Evolutionary conservation across 805 yeast species (phyloP).

Genomic region (Ogataea allantospora): DNA sequence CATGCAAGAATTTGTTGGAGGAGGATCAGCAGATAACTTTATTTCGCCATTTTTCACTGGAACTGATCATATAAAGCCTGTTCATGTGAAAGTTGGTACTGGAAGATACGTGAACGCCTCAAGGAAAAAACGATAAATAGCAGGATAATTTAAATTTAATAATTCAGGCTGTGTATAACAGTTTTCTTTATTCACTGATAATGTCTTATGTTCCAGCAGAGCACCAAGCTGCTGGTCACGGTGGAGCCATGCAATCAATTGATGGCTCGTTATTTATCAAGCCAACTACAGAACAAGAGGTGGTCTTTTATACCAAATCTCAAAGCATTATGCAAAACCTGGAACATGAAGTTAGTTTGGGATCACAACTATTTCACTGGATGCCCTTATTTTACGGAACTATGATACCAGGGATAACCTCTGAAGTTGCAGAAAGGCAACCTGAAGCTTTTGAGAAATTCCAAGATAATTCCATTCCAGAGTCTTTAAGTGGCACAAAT

Average conservation of each 20-base stretch:
- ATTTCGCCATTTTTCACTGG: slow-evolving; percentile 83
- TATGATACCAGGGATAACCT: slow-evolving; percentile 44
- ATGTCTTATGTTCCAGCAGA: slow-evolving; percentile 36
- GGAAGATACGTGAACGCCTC: slow-evolving; percentile 70
- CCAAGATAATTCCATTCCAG: slow-evolving; percentile 5
- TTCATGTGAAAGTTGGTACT: slow-evolving; percentile 78
- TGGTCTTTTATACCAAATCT: slow-evolving; percentile 62
- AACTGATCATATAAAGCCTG: slow-evolving; percentile 46
- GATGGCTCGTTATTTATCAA: slow-evolving; percentile 74
- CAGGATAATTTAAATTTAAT: background rate
- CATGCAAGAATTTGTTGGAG: slow-evolving; percentile 87
- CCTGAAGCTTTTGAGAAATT: slow-evolving; percentile 11
- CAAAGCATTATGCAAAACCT: slow-evolving; percentile 16
- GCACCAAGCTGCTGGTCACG: slow-evolving; percentile 93
- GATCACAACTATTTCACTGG: slow-evolving; percentile 48
- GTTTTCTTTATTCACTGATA: background rate
- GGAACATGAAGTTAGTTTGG: slow-evolving; percentile 29
- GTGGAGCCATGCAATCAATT: slow-evolving; percentile 63
- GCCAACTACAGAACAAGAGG: slow-evolving; percentile 60
- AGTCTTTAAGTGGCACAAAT: slow-evolving; percentile 20
- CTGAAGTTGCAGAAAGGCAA: slow-evolving; percentile 23
- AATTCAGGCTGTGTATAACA: slow-evolving; percentile 1
- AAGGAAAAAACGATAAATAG: slow-evolving; percentile 8
- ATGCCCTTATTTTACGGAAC: slow-evolving; percentile 66
- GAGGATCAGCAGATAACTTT: slow-evolving; percentile 85